Conservation (phyloP, 2,329 filamentous ascomycete species). For the Penicillium griseofulvum region DNA sequence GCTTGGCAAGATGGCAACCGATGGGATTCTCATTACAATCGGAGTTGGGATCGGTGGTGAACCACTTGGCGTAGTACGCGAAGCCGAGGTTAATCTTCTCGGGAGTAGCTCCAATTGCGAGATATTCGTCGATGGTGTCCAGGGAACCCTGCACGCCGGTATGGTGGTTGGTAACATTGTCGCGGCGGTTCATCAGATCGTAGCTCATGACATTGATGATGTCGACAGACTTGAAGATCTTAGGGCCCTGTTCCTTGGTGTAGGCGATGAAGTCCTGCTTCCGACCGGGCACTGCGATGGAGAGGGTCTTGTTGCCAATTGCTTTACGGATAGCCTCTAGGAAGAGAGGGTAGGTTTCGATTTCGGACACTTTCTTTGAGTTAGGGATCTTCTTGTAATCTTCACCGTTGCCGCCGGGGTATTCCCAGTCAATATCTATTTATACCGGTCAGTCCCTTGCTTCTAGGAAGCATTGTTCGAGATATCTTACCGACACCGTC, state of each 20-base stretch:
- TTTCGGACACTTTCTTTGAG: constrained; percentile 57
- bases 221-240: constrained; percentile 61
- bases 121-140: constrained; percentile 57
- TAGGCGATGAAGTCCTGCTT: constrained; percentile 67
- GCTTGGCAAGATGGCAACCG: constrained; percentile 58
- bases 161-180: constrained; percentile 63
- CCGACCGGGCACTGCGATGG: constrained; percentile 65
- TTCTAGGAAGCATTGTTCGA: background rate
- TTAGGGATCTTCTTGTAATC: constrained; percentile 67
- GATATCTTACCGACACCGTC: constrained; percentile 58
- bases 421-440: constrained; percentile 66
- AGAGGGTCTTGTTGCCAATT: constrained; percentile 62
- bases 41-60: constrained; percentile 52
- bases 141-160: constrained; percentile 59
- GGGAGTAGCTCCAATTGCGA: constrained; percentile 55
- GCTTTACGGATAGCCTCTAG: constrained; percentile 58
- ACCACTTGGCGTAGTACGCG: constrained; percentile 69
- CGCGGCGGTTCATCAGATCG: constrained; percentile 68
- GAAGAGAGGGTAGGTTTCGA: constrained; percentile 61
- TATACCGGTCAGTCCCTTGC: constrained; percentile 16
- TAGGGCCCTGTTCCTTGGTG: constrained; percentile 54
- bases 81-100: constrained; percentile 64
- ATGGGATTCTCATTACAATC: constrained; percentile 50
- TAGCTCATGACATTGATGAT: constrained; percentile 72
- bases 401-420: constrained; percentile 62